Evolutionary conservation across 2,329 filamentous ascomycete species (phyloP).

Genomic region (Trichophyton verrucosum): DNA sequence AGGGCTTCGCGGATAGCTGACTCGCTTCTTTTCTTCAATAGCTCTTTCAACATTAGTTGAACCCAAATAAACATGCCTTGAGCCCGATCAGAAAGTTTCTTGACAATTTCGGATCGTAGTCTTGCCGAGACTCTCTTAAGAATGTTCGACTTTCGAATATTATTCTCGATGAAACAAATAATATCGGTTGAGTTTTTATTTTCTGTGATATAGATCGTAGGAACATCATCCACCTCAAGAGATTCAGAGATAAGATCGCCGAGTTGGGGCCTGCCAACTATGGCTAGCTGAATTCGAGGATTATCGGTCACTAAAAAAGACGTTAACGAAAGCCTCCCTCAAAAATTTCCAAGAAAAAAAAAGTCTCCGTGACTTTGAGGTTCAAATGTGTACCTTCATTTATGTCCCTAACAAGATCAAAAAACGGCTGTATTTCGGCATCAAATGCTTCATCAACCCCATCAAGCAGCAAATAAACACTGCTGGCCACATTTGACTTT

Average conservation of each 20-base stretch:
- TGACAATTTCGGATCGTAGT: slow-evolving; percentile 25
- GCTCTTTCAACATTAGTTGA: slow-evolving; percentile 41
- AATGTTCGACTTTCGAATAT: slow-evolving; percentile 30
- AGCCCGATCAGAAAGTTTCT: slow-evolving; percentile 32
- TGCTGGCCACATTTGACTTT: slow-evolving; percentile 21
- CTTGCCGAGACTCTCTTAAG: slow-evolving; percentile 25
- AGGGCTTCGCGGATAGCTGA: slow-evolving; percentile 32
- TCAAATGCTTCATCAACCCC: slow-evolving; percentile 37
- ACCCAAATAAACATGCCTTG: slow-evolving; percentile 40
- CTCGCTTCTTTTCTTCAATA: slow-evolving; percentile 25
- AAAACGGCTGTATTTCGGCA: slow-evolving; percentile 28
- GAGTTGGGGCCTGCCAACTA: slow-evolving; percentile 35
- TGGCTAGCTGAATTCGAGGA: slow-evolving; percentile 26
- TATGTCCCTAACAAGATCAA: slow-evolving; percentile 25
- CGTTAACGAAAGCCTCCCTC: background rate
- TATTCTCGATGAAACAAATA: slow-evolving; percentile 31
- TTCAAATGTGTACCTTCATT: slow-evolving; percentile 6
- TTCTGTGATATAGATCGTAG: slow-evolving; percentile 33
- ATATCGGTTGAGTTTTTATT: slow-evolving; percentile 36
- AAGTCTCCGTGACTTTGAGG: background rate
- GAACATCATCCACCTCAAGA: slow-evolving; percentile 17
- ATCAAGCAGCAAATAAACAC: slow-evolving; percentile 36
- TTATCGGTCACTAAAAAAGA: background rate
- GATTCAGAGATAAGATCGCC: slow-evolving; percentile 24
- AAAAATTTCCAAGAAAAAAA: background rate